Evolutionary conservation across 202 grass and related monocot species (phyloP), one percentile per base, ranked within the genome.

Genomic region (Miscanthus sacchariflorus): DNA sequence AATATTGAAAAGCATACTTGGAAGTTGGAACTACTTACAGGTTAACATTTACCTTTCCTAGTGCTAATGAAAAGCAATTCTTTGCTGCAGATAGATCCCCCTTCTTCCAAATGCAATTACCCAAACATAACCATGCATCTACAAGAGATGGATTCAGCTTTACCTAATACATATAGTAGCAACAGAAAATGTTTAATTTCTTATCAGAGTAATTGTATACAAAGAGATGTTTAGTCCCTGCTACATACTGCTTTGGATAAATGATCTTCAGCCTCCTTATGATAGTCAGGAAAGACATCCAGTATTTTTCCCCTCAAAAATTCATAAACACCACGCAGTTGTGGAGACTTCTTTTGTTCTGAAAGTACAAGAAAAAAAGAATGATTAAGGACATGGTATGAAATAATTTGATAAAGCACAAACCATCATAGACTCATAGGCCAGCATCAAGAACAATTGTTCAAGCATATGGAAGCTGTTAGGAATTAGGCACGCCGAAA

Each of bases 101-200:
- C 85, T 98, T 98, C 90, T 98, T 98, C 96, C 96, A 98, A 87
- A 98, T 93, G 92, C 96, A 98, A 85, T 96, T 98, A 72, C 96
- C 94, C 77, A 98, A 87, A 84, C 92, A 93, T 90, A 98, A 42
- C 96, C 92, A 96, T 64, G 94, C 94, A 93, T 98, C 94, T 82
- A 94, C 83, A 85, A 98, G 94, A 85, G 94, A 96, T 90, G 96
- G 93, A 82, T 94, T 98, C 90, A 98, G 81, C 94, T 98, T 98
- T 81, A 98, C 96, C 96, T 98, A 92, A 83, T 87, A 88, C 21
- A 84, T 70, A 78, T n/a, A 90, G 68, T 58, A 87, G 65, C 54
- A 89, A 87, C 67, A 87, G 13, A 3, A 80, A n/a, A 64, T 13
- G 1, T 68, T 88, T 44, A 81, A 59, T 23, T 81, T 84, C 78